Conservation (phyloP, 2,329 filamentous ascomycete species). For the Xylariales sp. region DNA sequence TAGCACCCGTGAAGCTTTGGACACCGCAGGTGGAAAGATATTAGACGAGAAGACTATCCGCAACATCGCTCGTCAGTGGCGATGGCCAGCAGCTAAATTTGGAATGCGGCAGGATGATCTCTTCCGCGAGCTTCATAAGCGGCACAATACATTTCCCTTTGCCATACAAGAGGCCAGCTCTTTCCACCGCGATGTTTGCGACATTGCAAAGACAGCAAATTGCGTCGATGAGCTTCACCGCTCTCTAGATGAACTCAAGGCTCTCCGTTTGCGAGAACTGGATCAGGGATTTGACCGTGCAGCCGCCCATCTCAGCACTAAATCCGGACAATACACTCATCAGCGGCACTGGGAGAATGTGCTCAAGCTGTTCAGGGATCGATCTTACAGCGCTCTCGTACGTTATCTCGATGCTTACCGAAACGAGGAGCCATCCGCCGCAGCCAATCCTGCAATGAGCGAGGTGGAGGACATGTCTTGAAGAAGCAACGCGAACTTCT, state of each 20-base stretch:
- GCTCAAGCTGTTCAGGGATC: constrained; percentile 4
- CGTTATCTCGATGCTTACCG: constrained; percentile 7
- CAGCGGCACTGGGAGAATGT: constrained; percentile 3
- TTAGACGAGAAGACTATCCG: constrained; percentile 8
- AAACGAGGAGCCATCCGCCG: background rate
- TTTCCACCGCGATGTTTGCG: constrained; percentile 7
- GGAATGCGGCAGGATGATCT: constrained; percentile 7
- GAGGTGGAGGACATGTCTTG: no score
- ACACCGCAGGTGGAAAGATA: constrained; percentile 6
- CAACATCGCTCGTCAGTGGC: constrained; percentile 8
- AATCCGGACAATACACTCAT: background rate
- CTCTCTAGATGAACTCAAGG: constrained; percentile 2
- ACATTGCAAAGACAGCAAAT: constrained; percentile 3
- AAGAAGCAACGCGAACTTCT: no score
- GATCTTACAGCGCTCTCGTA: constrained; percentile 7
- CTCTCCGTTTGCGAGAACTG: background rate
- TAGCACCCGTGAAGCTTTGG: constrained; percentile 1
- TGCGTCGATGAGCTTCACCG: constrained; percentile 5
- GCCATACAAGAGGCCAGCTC: constrained; percentile 2
- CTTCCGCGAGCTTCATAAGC: constrained; percentile 6
- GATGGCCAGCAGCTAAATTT: constrained; percentile 7
- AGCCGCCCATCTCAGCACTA: constrained; percentile 4
- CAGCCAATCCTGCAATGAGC: background rate
- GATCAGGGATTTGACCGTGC: constrained; percentile 1
- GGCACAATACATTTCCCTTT: constrained; percentile 7